Evolutionary conservation across 1,284 basidiomycete species (phyloP).

Genomic region (Tremellales sp.): DNA sequence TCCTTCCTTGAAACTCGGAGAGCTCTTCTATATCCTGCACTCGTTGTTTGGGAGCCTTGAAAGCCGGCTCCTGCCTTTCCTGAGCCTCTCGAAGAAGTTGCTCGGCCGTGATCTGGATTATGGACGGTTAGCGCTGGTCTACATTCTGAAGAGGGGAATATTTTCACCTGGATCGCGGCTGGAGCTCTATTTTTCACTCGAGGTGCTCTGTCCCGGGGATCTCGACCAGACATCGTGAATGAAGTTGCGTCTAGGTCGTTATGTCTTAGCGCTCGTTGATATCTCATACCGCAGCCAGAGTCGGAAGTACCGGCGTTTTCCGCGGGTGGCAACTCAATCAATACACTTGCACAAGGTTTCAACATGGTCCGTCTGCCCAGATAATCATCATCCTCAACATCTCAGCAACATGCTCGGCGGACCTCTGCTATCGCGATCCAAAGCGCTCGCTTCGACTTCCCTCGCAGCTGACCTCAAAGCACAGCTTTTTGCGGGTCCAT

Average conservation of each 20-base stretch:
- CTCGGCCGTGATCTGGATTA: conserved; percentile 82
- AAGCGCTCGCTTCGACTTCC: conserved; percentile 21
- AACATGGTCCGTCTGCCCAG: too few relatives aligned
- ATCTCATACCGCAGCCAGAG: not conserved
- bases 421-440: conserved; percentile 18
- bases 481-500: conserved; percentile 39
- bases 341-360: too few relatives aligned
- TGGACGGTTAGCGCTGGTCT: conserved; percentile 3
- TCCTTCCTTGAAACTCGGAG: conserved; percentile 89
- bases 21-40: conserved; percentile 98
- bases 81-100: conserved; percentile 97
- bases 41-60: conserved; percentile 86
- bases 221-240: conserved; percentile 38
- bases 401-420: conserved; percentile 23
- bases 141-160: not conserved
- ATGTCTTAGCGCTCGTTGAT: not conserved
- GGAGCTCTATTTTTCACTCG: conserved; percentile 91
- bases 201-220: conserved; percentile 50
- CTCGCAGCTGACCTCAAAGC: conserved; percentile 26
- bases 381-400: too few relatives aligned
- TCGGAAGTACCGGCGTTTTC: not conserved
- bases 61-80: conserved; percentile 89
- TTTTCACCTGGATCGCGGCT: conserved; percentile 75
- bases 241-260: conserved; percentile 5
- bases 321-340: too few relatives aligned